phyloP scores from a whole-genome alignment of 2,329 filamentous ascomycete genomes.

The Zymoseptoria crescenta region DNA sequence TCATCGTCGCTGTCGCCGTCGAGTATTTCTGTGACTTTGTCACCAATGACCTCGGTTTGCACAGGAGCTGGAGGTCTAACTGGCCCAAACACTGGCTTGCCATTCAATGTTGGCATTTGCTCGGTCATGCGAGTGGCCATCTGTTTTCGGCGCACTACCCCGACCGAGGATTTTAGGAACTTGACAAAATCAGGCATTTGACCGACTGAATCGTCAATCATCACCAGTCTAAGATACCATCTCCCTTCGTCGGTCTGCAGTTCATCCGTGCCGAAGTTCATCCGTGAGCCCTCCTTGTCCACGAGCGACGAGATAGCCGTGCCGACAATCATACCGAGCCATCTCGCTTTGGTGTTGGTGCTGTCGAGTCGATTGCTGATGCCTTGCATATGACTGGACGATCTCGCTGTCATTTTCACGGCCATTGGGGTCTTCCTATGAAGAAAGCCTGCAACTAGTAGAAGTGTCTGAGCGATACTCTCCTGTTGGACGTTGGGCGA shows the following conservation, averaged over 20 bases:
- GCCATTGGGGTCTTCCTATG: slow-evolving; percentile 58
- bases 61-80: slow-evolving; percentile 6
- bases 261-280: slow-evolving; percentile 81
- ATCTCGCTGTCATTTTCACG: slow-evolving; percentile 61
- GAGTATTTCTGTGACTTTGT: slow-evolving; percentile 27
- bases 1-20: slow-evolving; percentile 41
- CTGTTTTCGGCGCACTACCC: background rate
- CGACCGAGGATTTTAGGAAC: slow-evolving; percentile 3
- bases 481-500: slow-evolving; percentile 81
- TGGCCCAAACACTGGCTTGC: slow-evolving; percentile 9
- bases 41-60: slow-evolving; percentile 25
- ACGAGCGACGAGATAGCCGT: slow-evolving; percentile 60
- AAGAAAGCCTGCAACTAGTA: slow-evolving; percentile 70
- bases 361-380: slow-evolving; percentile 80
- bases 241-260: slow-evolving; percentile 62
- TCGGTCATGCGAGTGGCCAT: background rate
- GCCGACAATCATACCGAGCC: slow-evolving; percentile 82
- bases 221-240: slow-evolving; percentile 64
- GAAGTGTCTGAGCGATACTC: slow-evolving; percentile 70
- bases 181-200: slow-evolving; percentile 44
- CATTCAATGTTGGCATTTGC: slow-evolving; percentile 17
- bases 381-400: slow-evolving; percentile 63
- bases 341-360: slow-evolving; percentile 65
- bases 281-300: slow-evolving; percentile 58
- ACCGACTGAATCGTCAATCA: slow-evolving; percentile 56